Base-by-base conservation (phyloP, 2,329 filamentous ascomycete species). In the Colletotrichum sp. region DNA sequence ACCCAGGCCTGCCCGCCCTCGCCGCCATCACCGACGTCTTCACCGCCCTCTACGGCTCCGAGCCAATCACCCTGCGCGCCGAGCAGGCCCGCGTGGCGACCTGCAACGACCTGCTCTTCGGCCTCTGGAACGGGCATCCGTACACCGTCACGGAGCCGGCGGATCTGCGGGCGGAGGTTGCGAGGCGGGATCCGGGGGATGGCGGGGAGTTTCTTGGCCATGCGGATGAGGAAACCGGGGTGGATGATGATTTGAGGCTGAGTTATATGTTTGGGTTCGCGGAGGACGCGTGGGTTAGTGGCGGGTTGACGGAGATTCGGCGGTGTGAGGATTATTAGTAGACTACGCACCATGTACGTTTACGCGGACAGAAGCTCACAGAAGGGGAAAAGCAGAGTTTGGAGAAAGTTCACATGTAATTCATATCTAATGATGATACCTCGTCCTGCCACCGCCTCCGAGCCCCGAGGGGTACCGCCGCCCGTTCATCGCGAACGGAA, bases 401-500 rank as follows among this genome's bases (percentile, higher is more conserved):
- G 24, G 7, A 39, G n/a, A 28, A 55, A n/a, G 16, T 48, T 22
- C 44, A 72, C 28, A 28, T 52, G 10, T 34, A 24, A 52, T 78
- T 72, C 77, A 36, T 78, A 74, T 74, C 68, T 78, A 78, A 71
- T 78, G 76, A 48, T 77, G 71, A 57, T 78, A 77, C 63, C 77
- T 78, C 48, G 77, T 67, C 59, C 77, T 55, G 9, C 77, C 77
- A 3, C 77, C 76, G 24, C 76, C 71, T 5, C 70, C 75, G 3
- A 71, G 32, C 3, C 77, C 77, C 4, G 68, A 52, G 9, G 76
- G 77, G 57, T 78, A 78, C 32, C 77, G 75, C 55, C 75, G 80
- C 64, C 83, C 83, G 57, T 83, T 84, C 30, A 82, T 76, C 55
- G 85, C 75, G 15, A 81, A 84, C 12, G 84, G 83, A 57, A 87